These are phyloP conservation scores for Trametes punicea DNA, from an alignment of 768 basidiomycete species.

Conservation along the genomic window DNA sequence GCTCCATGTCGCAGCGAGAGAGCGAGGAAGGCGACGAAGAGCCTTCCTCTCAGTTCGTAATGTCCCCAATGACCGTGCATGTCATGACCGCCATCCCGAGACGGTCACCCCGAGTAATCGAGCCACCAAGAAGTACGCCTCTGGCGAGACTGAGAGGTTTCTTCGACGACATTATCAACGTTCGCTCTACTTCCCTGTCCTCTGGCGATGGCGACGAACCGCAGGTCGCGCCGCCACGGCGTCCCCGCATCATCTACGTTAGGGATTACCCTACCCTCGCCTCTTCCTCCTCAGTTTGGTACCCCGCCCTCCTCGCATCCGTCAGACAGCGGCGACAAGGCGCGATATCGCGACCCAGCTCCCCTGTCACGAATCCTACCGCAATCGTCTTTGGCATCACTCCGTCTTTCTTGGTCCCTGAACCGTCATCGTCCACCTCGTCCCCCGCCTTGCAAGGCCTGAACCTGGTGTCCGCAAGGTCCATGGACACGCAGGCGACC, in stretches of 20 bases:
- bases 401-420: conserved; percentile 62
- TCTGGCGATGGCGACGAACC: conserved; percentile 27
- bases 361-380: conserved; percentile 65
- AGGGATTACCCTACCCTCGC: conserved; percentile 80
- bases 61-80: conserved; percentile 48
- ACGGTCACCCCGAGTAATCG: conserved; percentile 13
- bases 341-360: conserved; percentile 53
- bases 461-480: conserved; percentile 45
- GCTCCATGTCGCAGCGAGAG: conserved; percentile 27
- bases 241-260: conserved; percentile 78
- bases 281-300: conserved; percentile 72
- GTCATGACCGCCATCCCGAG: conserved; percentile 34
- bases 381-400: conserved; percentile 87
- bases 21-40: conserved; percentile 50
- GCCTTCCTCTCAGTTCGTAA: conserved; percentile 35
- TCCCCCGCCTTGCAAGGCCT: conserved; percentile 33
- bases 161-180: conserved; percentile 75
- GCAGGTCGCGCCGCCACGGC: conserved; percentile 20
- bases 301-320: conserved; percentile 71
- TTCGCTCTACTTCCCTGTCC: conserved; percentile 32
- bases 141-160: conserved; percentile 56
- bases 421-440: conserved; percentile 29
- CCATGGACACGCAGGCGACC: conserved; percentile 31
- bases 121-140: conserved; percentile 30
- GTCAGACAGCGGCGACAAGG: conserved; percentile 76